Evolutionary conservation across 2,329 filamentous ascomycete genomes (phyloP), one percentile per base, ranked within the genome.

Genomic region (Colletotrichum sp.): DNA sequence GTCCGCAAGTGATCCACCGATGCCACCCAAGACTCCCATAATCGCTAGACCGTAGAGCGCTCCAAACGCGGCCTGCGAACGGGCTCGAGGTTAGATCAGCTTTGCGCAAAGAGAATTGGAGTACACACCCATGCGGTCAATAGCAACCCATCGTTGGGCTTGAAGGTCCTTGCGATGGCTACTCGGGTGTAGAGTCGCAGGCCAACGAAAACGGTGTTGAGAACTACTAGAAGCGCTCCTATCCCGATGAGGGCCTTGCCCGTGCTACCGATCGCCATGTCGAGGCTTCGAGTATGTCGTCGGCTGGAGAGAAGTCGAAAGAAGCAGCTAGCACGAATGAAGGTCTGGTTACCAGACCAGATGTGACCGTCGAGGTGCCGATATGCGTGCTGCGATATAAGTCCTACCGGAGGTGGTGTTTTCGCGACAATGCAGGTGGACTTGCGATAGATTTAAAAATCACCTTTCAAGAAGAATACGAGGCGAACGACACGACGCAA

Each of bases 141-240:
- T 18, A 74, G 36, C 15, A 74, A 18, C 8, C 10, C 61, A 36
- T 74, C 72, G 24, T 67, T 74, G 34, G 24, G 4, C 16, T 55
- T 48, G 4, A 74, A 18, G 13, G 48, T 6, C 28, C 30, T 72
- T 8, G 36, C 21, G 61, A 74, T 12, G 28, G 66, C 28, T 16
- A 61, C 30, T 30, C 72, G 72, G 6, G 72, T 74, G 16, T 72
- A 74, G n/a, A 74, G 7, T 1, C 72, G 72, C 21, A 71, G 68
- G 24, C 68, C 68, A 24, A 74, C 72, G 34, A 71, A 61, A 18
- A 74, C 15, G 8, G 72, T 74, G 61, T 72, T 74, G 24, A 72
- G 21, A 15, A 72, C 15, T 61, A 72, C 15, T 7, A 71, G 28
- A 15, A 74, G 38, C 15, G 60, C 72, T 10, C 72, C 72, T 15